Evolutionary conservation across 805 yeast species (phyloP).

Genomic region (Sungouiozyma ichnusensis): DNA sequence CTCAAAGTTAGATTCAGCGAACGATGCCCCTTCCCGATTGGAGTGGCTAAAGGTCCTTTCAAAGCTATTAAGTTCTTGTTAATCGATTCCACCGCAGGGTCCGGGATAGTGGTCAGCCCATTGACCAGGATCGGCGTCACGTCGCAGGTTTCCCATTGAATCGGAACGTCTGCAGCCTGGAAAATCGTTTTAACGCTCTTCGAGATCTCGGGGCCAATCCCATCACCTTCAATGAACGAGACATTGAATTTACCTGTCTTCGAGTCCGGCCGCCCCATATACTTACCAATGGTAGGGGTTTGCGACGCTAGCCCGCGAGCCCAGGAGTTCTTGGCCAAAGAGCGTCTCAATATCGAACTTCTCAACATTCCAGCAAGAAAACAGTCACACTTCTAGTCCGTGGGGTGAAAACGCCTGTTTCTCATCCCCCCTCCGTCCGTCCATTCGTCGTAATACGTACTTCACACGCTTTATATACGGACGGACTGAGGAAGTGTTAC

Average conservation of each 20-base stretch:
- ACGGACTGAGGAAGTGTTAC: too few species aligned
- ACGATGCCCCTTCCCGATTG: conserved; percentile 97
- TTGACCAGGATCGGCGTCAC: conserved; percentile 87
- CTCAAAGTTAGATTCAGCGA: conserved; percentile 95
- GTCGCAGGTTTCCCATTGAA: conserved; percentile 94
- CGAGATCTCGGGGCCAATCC: conserved; percentile 94
- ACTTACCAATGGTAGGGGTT: conserved; percentile 28
- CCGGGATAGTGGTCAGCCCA: conserved; percentile 90
- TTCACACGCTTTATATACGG: too few species aligned
- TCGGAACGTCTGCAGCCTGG: conserved; percentile 89
- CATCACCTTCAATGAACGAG: conserved; percentile 96
- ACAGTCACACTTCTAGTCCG: not conserved
- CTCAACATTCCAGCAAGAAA: not conserved
- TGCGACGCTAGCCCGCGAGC: conserved; percentile 5
- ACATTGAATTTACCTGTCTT: conserved; percentile 83
- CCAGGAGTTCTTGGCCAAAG: conserved; percentile 3
- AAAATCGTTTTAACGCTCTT: conserved; percentile 88
- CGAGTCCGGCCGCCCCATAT: conserved; percentile 25
- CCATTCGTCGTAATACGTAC: too few species aligned
- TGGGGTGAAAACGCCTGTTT: too few species aligned
- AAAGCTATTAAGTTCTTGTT: conserved; percentile 89
- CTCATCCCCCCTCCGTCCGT: too few species aligned
- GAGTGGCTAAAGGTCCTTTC: conserved; percentile 97
- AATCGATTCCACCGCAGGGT: conserved; percentile 83
- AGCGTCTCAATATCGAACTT: conserved; percentile 7